phyloP scores from a whole-genome alignment of 805 yeast genomes.

The Zygosaccharomyces gambellarensis region DNA sequence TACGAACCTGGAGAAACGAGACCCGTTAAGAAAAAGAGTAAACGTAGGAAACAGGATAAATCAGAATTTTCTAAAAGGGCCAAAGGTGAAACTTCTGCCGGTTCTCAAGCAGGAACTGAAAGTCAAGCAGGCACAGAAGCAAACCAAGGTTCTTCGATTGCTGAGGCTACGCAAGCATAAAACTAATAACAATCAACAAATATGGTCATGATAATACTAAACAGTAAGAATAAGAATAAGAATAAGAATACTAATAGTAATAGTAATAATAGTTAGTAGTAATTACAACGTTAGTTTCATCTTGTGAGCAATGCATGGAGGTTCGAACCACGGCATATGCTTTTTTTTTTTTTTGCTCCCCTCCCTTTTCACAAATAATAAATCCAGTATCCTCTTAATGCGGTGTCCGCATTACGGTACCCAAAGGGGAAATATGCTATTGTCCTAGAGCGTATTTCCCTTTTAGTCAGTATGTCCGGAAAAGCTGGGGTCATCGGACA shows the following conservation, averaged over 20 bases:
- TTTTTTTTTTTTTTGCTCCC: no score
- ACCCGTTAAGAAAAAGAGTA: constrained; percentile 57
- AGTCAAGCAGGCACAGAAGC: not conserved
- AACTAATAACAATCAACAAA: not conserved
- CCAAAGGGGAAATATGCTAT: not conserved
- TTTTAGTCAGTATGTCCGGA: not conserved
- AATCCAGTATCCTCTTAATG: not conserved
- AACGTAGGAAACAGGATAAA: constrained; percentile 42
- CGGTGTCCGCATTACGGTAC: not conserved
- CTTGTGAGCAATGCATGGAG: no score
- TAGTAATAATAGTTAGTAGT: no score
- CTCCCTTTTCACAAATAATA: no score
- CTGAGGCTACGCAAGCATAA: constrained; percentile 16
- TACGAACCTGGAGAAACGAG: constrained; percentile 73
- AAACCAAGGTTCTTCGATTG: constrained; percentile 8
- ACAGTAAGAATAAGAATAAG: not conserved
- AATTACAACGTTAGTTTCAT: no score
- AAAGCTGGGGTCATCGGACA: not conserved
- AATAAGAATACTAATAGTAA: not conserved
- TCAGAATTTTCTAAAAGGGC: constrained; percentile 31
- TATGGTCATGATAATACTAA: not conserved
- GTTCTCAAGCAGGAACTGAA: no score
- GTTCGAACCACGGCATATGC: no score
- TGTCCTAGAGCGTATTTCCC: not conserved
- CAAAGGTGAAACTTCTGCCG: constrained; percentile 23